Base-by-base conservation (phyloP, 768 basidiomycete species). In the Rhizopogon roseolus region DNA sequence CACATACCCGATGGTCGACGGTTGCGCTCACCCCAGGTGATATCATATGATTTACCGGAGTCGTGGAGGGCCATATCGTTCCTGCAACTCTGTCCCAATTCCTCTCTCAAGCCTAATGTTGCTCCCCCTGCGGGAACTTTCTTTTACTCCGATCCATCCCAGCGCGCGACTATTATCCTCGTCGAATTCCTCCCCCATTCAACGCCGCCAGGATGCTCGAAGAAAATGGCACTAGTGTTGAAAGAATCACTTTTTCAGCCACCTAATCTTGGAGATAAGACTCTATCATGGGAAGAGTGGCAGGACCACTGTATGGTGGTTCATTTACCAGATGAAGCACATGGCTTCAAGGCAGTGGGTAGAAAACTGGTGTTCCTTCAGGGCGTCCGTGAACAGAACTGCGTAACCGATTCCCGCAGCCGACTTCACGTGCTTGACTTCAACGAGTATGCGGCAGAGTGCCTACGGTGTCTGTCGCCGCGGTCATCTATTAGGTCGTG, bases 251-350 rank as follows among this genome's bases (percentile, higher is more conserved):
- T 79, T 60, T 76, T 84, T 64, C 58, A 61, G 49, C 73, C 71
- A 14, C 71, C 70, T 50, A 70, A 72, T 37, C 72, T 76, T 27
- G 72, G 66, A 41, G 78, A 81, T 54, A 73, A 73, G 46, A 60
- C 62, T 37, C 74, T 84, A 32, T 72, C 78, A 10, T 85, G 82
- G 83, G 72, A 69, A 55, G 73, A 78, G 39, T 85, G 82, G 82
- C 75, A 75, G 49, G 76, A 68, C 44, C 54, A 60, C 14, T 69
- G 68, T 28, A 66, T 68, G 60, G 62, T 69, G 45, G 60, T 69
- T 22, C 71, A 71, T 41, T 57, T 69, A 6, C 68, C 68, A 9
- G 67, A 71, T 54, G 58, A 43, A 41, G 67, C 67, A 4, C 56
- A 71, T 25, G 59, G 60, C 34, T 57, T 71, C 36, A 62, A 66